Base-by-base conservation (phyloP, 257 asterid species). In the Eucommia ulmoides region DNA sequence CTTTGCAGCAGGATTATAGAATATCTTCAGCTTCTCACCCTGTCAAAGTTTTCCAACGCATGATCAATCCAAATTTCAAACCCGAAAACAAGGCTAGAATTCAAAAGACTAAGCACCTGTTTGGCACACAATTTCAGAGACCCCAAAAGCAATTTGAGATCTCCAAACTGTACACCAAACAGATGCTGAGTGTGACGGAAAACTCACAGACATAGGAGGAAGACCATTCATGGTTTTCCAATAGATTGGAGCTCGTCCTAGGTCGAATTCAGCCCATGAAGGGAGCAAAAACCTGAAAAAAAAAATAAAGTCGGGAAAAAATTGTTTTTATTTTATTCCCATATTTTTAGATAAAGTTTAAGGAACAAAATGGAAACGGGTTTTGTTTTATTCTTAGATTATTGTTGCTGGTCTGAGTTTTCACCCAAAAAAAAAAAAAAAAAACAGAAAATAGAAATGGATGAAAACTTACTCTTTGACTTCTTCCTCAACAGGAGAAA, bases 161-260 rank as follows among this genome's bases (percentile, higher is more conserved):
- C n/a, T n/a, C n/a, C n/a, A n/a, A n/a, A n/a, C n/a, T n/a, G n/a
- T n/a, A n/a, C n/a, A n/a, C n/a, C n/a, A n/a, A n/a, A n/a, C n/a
- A n/a, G n/a, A n/a, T n/a, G n/a, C n/a, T n/a, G n/a, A n/a, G n/a
- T 38, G 45, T 19, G 15, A 19, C 7, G 18, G 35, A 16, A 51
- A 18, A 50, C 95, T 45, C 77, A 83, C 95, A 16, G 97, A 65
- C 8, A 80, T 65, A 4, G 97, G 97, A 51, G 93, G 93, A 66
- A 88, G 85, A 16, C 95, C 97, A 7, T 88, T 84, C 83, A 70
- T 73, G 2, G 95, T 88, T 69, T 88, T 88, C 97, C 95, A 88
- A 66, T 72, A 83, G 19, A 88, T 74, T 2, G 97, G 93, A 57
- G 92, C 81, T 71, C 67, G 60, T 67, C 93, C 97, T 14, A 88